phyloP scores from a whole-genome alignment of 371 early-diverging fungal species.

The Nematocida minor region DNA sequence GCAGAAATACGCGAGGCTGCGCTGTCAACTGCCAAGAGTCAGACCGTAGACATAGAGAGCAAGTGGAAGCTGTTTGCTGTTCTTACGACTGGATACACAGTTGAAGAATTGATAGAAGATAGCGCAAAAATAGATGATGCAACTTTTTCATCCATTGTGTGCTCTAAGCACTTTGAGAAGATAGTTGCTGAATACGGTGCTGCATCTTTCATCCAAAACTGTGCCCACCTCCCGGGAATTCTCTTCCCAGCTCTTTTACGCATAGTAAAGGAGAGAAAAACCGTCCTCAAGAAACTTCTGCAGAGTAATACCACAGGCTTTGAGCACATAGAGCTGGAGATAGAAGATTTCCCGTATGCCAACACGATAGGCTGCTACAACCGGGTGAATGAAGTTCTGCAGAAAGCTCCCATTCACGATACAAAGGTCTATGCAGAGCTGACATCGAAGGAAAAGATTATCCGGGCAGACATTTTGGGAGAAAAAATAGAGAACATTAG shows the following conservation, averaged over 20 bases:
- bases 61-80: conserved; percentile 17
- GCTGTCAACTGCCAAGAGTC: background rate
- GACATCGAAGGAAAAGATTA: background rate
- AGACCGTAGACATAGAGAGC: background rate
- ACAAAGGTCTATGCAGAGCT: conserved; percentile 19
- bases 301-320: background rate
- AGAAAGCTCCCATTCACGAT: background rate
- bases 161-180: background rate
- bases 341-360: conserved; percentile 10
- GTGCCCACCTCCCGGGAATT: background rate
- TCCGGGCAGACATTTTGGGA: background rate
- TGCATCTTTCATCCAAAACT: background rate
- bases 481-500: background rate
- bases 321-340: background rate
- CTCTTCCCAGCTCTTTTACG: background rate
- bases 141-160: background rate
- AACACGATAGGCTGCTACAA: conserved; percentile 18
- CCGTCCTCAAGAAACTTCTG: background rate
- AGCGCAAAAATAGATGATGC: background rate
- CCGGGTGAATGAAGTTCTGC: conserved; percentile 8
- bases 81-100: background rate
- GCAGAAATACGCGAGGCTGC: background rate
- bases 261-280: background rate
- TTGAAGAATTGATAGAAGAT: conserved; percentile 1
- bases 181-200: background rate